Evolutionary conservation across 441 rosid species (phyloP), one percentile per base, ranked within the genome.

Genomic region (Aquilaria agallochum): DNA sequence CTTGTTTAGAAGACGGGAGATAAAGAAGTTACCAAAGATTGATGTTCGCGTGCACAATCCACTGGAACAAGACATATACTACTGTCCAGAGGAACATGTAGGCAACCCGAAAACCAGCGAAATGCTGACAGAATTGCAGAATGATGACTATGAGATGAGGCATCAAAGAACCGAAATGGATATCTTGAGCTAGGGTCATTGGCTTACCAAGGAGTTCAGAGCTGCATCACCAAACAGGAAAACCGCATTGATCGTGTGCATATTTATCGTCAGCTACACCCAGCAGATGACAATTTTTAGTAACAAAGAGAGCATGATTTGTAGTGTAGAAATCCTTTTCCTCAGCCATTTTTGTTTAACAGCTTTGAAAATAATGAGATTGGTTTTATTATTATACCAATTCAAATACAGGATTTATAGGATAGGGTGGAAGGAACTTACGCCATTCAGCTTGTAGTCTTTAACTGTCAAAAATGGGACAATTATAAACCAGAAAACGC

Each of bases 381-480:
- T 44, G 45, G 31, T 53, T 54, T 50, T 20, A 54, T 32, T 55
- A 53, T 47, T 58, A 60, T 34, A 56, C 27, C 27, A 12, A 40
- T 20, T 55, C 27, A 20, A 20, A 20, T 20, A 20, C 27, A 20
- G 27, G 27, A 20, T 20, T 20, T 20, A 20, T 20, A 20, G 27
- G 27, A 20, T 20, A 20, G 27, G 27, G 27, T 20, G 9, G 15
- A 11, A 27, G 31, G 56, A 57, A 69, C 97, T 87, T 77, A 91
- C 97, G 65, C 81, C 71, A 68, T 76, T 89, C 55, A 91, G 71
- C 45, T 77, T 73, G 68, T 86, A 87, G 65, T 91, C 94, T 63
- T 85, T 89, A 62, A 83, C 77, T 66, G 85, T 87, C 58, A 95
- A 97, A 75, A 95, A 89, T n/a, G 99, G 99, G 58, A 89, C 95